These are phyloP conservation scores for Cyclostephanos tholiformis DNA, from an alignment of 108 stramenopile species.

Conservation along the genomic window DNA sequence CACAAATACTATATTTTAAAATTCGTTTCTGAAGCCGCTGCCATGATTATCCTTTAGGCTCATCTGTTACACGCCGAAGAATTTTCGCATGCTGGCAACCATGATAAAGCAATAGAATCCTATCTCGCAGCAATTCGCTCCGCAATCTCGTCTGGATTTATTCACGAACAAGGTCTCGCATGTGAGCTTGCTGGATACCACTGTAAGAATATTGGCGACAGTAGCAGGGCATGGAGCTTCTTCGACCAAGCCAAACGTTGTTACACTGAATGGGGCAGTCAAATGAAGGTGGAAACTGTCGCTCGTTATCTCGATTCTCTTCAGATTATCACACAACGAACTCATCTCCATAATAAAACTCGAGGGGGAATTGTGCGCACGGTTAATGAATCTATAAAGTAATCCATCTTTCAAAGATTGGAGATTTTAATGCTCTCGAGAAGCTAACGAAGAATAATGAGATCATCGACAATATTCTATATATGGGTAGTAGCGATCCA, in stretches of 20 bases:
- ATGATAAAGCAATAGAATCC: slow-evolving; percentile 3
- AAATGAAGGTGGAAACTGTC: slow-evolving; percentile 7
- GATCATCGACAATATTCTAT: no score
- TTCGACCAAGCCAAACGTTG: slow-evolving; percentile 26
- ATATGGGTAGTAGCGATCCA: slow-evolving; percentile 3
- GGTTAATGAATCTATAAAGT: no score
- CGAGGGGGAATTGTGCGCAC: no score
- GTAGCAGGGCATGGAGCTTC: neutral
- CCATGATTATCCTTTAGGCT: neutral
- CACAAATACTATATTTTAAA: no score
- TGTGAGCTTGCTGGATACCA: slow-evolving; percentile 35
- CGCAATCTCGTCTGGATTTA: slow-evolving; percentile 15
- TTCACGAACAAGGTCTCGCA: slow-evolving; percentile 41
- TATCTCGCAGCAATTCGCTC: slow-evolving; percentile 10
- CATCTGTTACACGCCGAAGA: slow-evolving; percentile 27
- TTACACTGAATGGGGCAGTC: slow-evolving; percentile 26
- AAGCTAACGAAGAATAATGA: no score
- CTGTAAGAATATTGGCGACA: slow-evolving; percentile 14
- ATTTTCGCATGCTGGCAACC: slow-evolving; percentile 14
- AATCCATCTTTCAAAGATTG: no score
- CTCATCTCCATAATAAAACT: no score
- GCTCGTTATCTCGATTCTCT: no score
- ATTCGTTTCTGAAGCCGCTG: no score
- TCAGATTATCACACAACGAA: no score
- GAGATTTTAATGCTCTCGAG: no score